phyloP scores from a whole-genome alignment of 2,329 filamentous ascomycete species.

The Colletotrichum costaricense region DNA sequence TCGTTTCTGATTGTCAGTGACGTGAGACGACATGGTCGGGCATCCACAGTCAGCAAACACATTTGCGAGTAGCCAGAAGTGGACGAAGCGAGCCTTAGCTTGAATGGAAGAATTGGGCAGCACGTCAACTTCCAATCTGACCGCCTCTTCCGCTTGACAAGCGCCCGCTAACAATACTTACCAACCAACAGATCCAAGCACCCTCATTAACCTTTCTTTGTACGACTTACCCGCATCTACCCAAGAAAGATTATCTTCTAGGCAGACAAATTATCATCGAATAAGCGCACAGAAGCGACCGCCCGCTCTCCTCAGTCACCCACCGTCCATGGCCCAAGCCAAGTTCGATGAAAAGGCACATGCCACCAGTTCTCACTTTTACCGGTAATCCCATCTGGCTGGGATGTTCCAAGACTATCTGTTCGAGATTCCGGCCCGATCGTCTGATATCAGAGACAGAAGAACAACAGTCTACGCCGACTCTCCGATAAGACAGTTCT shows the following conservation, averaged over 20 bases:
- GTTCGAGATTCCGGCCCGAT: constrained; percentile 30
- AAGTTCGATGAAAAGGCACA: background rate
- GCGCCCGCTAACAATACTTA: background rate
- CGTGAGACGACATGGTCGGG: constrained; percentile 15
- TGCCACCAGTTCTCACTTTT: constrained; percentile 4
- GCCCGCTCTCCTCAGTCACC: background rate
- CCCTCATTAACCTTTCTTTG: background rate
- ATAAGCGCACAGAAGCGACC: background rate
- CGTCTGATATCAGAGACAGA: constrained; percentile 20
- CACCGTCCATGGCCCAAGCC: background rate
- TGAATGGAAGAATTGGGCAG: background rate
- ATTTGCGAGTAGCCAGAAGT: background rate
- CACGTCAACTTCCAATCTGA: background rate
- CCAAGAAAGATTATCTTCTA: background rate
- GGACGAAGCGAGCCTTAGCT: background rate
- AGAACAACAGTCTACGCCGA: constrained; percentile 2
- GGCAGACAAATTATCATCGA: background rate
- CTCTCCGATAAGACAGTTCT: background rate
- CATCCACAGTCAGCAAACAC: constrained; percentile 2
- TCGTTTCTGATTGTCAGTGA: constrained; percentile 24
- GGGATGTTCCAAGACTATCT: constrained; percentile 25
- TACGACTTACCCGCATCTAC: background rate
- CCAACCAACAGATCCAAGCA: background rate
- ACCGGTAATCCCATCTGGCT: background rate
- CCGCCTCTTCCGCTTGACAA: background rate